A percentile compares a stretch with the other conserved stretches of the same genome.
Conservation (phyloP, 306 rosid species). For the Gynostemma pentaphyllum region DNA sequence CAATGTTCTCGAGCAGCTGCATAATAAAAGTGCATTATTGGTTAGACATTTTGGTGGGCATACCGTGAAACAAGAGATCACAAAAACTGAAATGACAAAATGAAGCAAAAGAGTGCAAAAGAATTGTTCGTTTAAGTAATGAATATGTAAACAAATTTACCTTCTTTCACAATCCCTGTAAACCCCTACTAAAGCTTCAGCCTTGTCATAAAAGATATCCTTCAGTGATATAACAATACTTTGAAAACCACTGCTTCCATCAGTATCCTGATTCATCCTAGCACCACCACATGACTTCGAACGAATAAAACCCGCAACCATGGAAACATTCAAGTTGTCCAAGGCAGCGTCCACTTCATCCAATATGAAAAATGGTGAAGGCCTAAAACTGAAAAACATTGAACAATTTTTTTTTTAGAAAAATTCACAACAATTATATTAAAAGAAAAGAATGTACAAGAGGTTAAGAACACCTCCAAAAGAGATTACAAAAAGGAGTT, state of each 20-base stretch:
- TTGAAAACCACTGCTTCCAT: slow-evolving; percentile 77
- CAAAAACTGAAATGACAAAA: background rate
- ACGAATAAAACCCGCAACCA: slow-evolving; percentile 98
- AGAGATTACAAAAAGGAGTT: too few species aligned
- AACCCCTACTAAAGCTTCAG: slow-evolving; percentile 84
- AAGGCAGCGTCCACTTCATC: slow-evolving; percentile 99
- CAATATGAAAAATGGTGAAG: slow-evolving; percentile 96
- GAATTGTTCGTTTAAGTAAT: background rate
- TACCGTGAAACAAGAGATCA: background rate
- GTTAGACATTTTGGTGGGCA: background rate
- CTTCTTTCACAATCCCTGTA: slow-evolving; percentile 71
- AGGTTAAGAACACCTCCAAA: too few species aligned
- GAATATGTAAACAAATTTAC: slow-evolving; percentile 25
- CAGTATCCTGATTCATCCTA: slow-evolving; percentile 53
- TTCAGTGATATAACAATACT: slow-evolving; percentile 93
- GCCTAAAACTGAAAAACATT: slow-evolving; percentile 62
- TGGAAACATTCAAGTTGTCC: slow-evolving; percentile 93
- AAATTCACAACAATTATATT: too few species aligned
- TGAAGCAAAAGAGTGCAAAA: background rate
- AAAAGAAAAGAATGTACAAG: too few species aligned
- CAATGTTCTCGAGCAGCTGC: slow-evolving; percentile 90
- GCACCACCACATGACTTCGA: slow-evolving; percentile 82
- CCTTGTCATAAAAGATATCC: slow-evolving; percentile 90
- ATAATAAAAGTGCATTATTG: slow-evolving; percentile 15
- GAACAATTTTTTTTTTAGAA: too few species aligned